Evolutionary conservation across 805 yeast species (phyloP), one percentile per base, ranked within the genome.

Genomic region (Gaillardinia entomophila): DNA sequence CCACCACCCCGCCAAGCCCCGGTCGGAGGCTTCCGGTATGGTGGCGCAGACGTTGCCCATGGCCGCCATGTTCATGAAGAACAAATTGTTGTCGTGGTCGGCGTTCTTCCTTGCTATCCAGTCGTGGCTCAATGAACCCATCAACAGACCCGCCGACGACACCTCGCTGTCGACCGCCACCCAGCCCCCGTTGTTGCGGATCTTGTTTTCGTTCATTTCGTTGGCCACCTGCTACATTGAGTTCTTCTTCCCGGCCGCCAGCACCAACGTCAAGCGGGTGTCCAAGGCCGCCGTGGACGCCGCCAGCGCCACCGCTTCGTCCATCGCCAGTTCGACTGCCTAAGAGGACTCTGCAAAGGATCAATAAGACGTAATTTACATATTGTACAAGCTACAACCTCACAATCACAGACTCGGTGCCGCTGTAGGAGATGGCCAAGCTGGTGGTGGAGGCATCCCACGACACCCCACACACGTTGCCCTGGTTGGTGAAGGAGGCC

Each of bases 1-100:
- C 33, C 79, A 73, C 46, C 49, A 51, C n/a, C 68, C 73, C 31
- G 71, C 75, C 24, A 69, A 68, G 41, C 60, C 69, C 16, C 60
- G 73, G 19, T 45, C 61, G n/a, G 69, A 68, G 38, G 61, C 70
- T 6, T 51, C 71, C 1, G 62, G 68, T 8, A 61, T 72, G 54
- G 59, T 73, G 28, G 55, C 73, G 26, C 82, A 73, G 52, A 64
- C 79, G 12, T 69, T 77, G 59, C 82, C 83, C 20, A 73, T 77
- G 79, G 79, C 79, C 3, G 82, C 82, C 29, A 75, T 77, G 77
- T 77, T 77, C 55, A 65, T 77, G 73, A 33, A 68, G 45, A 73
- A 74, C 51, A 75, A 71, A 48, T 55, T 75, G 40, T 52, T 75
- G 44, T 62, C 79, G 10, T 74, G 82, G 82, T 57, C 77, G 15